Conservation (phyloP, 257 asterid species). For the Nicotiana knightiana region DNA sequence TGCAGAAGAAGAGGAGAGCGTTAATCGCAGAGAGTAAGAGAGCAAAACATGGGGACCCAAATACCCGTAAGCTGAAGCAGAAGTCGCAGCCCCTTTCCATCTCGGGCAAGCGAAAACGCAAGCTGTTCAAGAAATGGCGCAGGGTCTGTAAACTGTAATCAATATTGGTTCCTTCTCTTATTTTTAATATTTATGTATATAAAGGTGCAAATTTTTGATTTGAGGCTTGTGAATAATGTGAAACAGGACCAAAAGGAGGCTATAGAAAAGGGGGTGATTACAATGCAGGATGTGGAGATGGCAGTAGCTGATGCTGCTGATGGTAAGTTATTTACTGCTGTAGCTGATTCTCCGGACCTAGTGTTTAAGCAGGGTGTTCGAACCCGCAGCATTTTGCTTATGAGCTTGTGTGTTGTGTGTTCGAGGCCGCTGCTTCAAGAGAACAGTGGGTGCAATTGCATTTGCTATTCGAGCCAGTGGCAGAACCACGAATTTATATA, state of each 20-base stretch:
- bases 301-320: slow-evolving; percentile 47
- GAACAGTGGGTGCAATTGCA: background rate
- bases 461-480: background rate
- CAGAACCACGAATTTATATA: background rate
- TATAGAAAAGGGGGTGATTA: slow-evolving; percentile 47
- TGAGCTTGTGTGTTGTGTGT: background rate
- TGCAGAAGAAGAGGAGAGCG: slow-evolving; percentile 66
- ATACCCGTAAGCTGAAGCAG: slow-evolving; percentile 51
- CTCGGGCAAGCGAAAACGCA: slow-evolving; percentile 92
- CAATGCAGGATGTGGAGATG: slow-evolving; percentile 85
- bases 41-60: slow-evolving; percentile 47
- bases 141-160: slow-evolving; percentile 39
- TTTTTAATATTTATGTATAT: background rate
- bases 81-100: slow-evolving; percentile 41
- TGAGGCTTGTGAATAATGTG: background rate
- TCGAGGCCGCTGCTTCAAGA: background rate
- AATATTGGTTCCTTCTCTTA: background rate
- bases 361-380: background rate
- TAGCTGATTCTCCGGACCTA: background rate
- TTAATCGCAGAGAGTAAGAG: slow-evolving; percentile 52
- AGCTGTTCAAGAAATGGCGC: slow-evolving; percentile 72
- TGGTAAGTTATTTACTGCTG: background rate
- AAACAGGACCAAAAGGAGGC: slow-evolving; percentile 78
- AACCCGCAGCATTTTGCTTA: background rate
- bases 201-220: background rate